Evolutionary conservation across 805 yeast species (phyloP).

Genomic region (Citeromyces matritensis): DNA sequence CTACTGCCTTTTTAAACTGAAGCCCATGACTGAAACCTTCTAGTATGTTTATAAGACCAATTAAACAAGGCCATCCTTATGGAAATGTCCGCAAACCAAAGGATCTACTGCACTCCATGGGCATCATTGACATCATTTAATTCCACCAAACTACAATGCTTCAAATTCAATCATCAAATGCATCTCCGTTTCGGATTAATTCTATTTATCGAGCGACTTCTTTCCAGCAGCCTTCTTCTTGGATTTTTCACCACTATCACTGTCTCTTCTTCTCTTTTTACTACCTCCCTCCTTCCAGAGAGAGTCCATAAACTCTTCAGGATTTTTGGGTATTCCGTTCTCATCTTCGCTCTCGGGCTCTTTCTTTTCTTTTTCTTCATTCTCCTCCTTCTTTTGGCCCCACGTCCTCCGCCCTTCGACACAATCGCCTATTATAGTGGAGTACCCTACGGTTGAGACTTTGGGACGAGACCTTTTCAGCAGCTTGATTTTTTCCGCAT

Average conservation of each 20-base stretch:
- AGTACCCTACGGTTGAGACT: slow-evolving; percentile 1
- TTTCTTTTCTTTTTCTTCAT: slow-evolving; percentile 1
- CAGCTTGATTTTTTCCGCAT: slow-evolving; percentile 4
- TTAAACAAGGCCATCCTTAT: too few species aligned
- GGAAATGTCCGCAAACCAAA: too few species aligned
- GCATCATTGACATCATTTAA: neutral
- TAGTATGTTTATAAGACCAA: too few species aligned
- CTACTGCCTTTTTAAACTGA: too few species aligned
- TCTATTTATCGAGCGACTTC: neutral
- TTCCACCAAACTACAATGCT: slow-evolving; percentile 1
- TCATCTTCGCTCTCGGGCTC: too few species aligned
- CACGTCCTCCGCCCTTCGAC: slow-evolving; percentile 3
- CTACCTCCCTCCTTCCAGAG: neutral
- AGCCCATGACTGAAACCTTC: too few species aligned
- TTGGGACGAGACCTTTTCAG: slow-evolving; percentile 1
- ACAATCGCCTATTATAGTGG: slow-evolving; percentile 2
- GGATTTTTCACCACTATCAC: too few species aligned
- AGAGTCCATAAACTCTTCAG: neutral
- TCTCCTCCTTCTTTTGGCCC: slow-evolving; percentile 5
- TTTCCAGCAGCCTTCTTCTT: neutral
- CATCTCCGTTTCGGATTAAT: neutral
- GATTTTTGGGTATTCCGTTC: neutral
- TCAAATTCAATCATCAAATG: slow-evolving; percentile 1
- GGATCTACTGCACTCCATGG: too few species aligned
- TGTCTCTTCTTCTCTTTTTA: too few species aligned